phyloP scores from a whole-genome alignment of 1,284 basidiomycete species.

The Schizopora paradoxa region DNA sequence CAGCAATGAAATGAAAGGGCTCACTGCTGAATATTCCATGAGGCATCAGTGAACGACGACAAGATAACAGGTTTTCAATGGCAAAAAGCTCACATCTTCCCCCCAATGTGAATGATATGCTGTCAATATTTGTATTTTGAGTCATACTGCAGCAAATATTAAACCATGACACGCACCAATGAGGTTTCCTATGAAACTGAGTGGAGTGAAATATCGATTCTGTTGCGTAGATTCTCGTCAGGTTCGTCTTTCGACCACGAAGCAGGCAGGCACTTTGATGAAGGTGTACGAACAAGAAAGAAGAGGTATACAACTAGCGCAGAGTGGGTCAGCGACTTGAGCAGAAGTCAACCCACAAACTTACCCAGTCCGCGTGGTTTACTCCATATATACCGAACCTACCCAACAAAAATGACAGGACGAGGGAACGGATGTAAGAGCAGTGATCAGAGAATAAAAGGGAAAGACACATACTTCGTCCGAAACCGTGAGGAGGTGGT shows the following conservation, averaged over 20 bases:
- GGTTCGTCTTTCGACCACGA: background rate
- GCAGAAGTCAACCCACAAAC: background rate
- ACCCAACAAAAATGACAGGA: background rate
- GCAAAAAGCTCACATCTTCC: background rate
- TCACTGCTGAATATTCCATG: too few relatives aligned
- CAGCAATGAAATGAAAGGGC: background rate
- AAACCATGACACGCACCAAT: background rate
- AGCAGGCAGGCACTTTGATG: background rate
- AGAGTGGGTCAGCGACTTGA: background rate
- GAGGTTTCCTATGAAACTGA: constrained; percentile 1
- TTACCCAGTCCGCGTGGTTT: background rate
- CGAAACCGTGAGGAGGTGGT: background rate
- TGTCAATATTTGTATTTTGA: background rate
- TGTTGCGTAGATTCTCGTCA: background rate
- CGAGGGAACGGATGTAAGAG: background rate
- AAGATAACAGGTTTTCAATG: background rate
- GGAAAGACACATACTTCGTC: constrained; percentile 1
- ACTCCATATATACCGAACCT: constrained; percentile 2
- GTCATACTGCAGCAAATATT: background rate
- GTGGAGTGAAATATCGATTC: constrained; percentile 2
- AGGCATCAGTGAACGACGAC: background rate
- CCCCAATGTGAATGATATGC: background rate
- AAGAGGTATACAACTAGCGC: background rate
- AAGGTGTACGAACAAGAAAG: background rate
- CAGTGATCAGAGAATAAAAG: too few relatives aligned